A percentile compares a stretch with the other conserved stretches of the same genome.
Evolutionary conservation across 2,329 filamentous ascomycete genomes (phyloP).

Genomic region (Diaporthe vaccinii): DNA sequence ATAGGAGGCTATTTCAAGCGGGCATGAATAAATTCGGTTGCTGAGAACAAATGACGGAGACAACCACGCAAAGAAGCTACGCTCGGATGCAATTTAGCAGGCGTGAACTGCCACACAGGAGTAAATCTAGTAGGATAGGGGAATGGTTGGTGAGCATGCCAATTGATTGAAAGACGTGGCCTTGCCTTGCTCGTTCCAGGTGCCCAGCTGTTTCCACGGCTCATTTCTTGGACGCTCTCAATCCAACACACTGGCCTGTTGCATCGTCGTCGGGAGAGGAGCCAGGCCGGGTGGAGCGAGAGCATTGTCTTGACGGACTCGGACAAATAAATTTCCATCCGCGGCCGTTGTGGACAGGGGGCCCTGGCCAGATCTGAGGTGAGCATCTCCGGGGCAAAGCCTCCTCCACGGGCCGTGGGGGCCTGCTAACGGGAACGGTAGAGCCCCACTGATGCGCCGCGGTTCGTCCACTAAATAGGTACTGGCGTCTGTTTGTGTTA

Average conservation of each 20-base stretch:
- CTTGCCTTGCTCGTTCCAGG: background rate
- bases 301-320: background rate
- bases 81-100: background rate
- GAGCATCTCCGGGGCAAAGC: background rate
- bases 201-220: background rate
- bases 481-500: slow-evolving; percentile 7
- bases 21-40: background rate
- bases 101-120: background rate
- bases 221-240: background rate
- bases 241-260: background rate
- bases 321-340: slow-evolving; percentile 14
- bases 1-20: background rate
- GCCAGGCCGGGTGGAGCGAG: background rate
- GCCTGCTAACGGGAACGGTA: background rate
- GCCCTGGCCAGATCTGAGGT: background rate
- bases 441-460: slow-evolving; percentile 1
- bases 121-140: background rate
- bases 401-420: slow-evolving; percentile 6
- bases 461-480: background rate
- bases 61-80: background rate
- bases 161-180: background rate
- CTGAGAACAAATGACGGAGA: background rate
- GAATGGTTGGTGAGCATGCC: background rate
- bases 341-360: background rate
- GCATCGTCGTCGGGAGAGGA: background rate